Base-by-base conservation (phyloP, 1,284 basidiomycete species). In the Tylopilus orsonianus region DNA sequence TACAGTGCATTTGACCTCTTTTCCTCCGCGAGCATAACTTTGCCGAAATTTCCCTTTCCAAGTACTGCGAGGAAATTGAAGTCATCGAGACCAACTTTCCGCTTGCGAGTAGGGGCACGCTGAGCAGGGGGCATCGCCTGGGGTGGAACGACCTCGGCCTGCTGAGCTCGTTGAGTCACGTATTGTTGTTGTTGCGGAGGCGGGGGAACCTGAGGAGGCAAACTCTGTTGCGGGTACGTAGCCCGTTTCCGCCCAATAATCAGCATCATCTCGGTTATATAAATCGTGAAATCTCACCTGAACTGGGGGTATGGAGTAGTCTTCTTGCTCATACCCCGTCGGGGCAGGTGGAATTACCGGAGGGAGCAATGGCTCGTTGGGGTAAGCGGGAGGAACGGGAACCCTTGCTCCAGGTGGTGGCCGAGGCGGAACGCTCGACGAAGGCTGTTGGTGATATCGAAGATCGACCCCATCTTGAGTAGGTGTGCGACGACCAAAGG, bases 1-100 rank as follows among this genome's bases (percentile, higher is more conserved):
- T 91, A 99, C 51, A 99, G 71, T 50, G 81, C 83, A 61, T 85
- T 93, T 23, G 85, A 81, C 63, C 80, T 85, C 81, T 98, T 99
- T 77, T 99, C 97, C 71, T 99, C 97, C 16, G 97, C 97, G 48
- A 99, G 77, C 97, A 99, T 99, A 71, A 99, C 97, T 71, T 99
- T 99, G 49, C 97, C 97, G 62, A 99, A 99, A 72, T 99, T 99
- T 65, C 97, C 97, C 72, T 99, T 99, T 50, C 97, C 97, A 26
- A 99, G 81, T 16, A 99, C 97, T 18, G 97, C 95, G 45, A 99
- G 75, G 79, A 99, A 99, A 69, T 99, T 99, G 79, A 99, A 99
- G 70, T 99, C 97, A 68, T 99, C 94, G 36, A 99, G 77, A 1
- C 94, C 93, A 55, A 99, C 90, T 71, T 94, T 96, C 48, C 93